phyloP scores from a whole-genome alignment of 2,329 filamentous ascomycete species.

The Claviceps arundinis region DNA sequence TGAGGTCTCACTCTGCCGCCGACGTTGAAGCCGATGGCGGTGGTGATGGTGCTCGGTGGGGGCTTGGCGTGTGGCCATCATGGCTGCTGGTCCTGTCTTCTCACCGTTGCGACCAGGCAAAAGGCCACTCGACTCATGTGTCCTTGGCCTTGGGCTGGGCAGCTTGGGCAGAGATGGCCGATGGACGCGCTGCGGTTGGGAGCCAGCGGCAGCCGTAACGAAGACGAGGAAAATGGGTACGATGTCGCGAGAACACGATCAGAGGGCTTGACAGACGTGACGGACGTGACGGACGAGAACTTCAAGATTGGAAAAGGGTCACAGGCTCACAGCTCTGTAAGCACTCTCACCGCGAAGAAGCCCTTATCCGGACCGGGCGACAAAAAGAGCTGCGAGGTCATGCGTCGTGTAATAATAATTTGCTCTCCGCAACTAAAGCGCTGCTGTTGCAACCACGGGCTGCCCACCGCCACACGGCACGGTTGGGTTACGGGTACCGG shows the following conservation, averaged over 20 bases:
- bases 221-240: not conserved
- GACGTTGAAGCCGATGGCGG: not conserved
- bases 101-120: not conserved
- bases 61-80: not conserved
- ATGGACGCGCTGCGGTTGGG: not conserved
- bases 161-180: not conserved
- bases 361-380: too few species aligned
- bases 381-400: too few species aligned
- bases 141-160: not conserved
- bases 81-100: not conserved
- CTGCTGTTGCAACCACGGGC: not conserved
- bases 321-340: too few species aligned
- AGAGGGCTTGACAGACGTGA: too few species aligned
- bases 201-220: not conserved
- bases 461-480: not conserved
- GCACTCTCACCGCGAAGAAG: too few species aligned
- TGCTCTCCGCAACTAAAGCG: too few species aligned
- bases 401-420: too few species aligned
- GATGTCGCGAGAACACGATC: too few species aligned
- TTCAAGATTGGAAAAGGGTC: too few species aligned
- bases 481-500: not conserved
- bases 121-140: not conserved
- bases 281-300: too few species aligned
- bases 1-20: not conserved
- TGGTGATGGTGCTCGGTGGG: not conserved